A percentile compares a stretch with the other conserved stretches of the same genome.
phyloP scores from a whole-genome alignment of 2,329 filamentous ascomycete species.

The Cryphonectria naterciae region DNA sequence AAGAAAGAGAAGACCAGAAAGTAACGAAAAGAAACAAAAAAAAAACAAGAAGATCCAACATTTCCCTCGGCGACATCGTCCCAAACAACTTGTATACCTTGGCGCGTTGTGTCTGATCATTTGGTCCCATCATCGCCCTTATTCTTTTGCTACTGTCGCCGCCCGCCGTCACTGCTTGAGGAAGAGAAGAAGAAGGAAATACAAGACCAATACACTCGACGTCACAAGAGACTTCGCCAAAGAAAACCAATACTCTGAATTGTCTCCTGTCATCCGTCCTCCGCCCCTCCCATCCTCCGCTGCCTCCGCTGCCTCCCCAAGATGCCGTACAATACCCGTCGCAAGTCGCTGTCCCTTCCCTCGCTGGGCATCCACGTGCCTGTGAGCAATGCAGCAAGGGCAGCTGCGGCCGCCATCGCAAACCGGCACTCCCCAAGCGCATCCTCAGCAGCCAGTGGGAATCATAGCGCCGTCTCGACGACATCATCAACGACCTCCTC shows the following conservation, averaged over 20 bases:
- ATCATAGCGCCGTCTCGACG: constrained; percentile 32
- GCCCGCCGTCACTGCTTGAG: background rate
- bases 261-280: background rate
- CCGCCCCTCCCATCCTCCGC: too few relatives aligned
- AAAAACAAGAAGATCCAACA: background rate
- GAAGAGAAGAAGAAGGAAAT: background rate
- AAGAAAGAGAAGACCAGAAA: too few relatives aligned
- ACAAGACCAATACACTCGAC: background rate
- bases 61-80: background rate
- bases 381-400: constrained; percentile 64
- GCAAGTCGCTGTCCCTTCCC: constrained; percentile 91
- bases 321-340: constrained; percentile 96
- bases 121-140: background rate
- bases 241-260: background rate
- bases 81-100: background rate
- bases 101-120: background rate
- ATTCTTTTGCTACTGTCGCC: background rate
- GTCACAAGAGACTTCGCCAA: background rate
- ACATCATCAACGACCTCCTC: constrained; percentile 36
- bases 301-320: constrained; percentile 27
- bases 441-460: constrained; percentile 35
- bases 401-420: constrained; percentile 54
- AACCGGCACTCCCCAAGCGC: constrained; percentile 41
- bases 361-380: constrained; percentile 91
- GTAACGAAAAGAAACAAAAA: background rate